Percentiles rank a stretch among this genome's conserved stretches.
Evolutionary conservation across 2,329 filamentous ascomycete genomes (phyloP).

Genomic region (Pseudogymnoascus sp.): DNA sequence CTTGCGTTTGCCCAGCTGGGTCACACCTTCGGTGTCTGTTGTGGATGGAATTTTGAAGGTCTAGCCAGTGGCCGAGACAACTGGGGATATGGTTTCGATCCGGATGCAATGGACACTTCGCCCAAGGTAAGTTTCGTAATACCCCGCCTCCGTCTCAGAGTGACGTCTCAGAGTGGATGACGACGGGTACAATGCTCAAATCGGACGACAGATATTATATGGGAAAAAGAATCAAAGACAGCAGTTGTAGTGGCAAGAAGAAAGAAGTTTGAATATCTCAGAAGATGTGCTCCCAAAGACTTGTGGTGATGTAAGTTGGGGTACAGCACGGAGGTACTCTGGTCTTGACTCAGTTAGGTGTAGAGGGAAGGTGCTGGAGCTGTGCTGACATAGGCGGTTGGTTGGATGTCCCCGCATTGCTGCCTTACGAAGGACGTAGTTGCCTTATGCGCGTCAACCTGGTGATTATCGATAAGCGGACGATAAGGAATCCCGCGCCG

Average conservation of each 20-base stretch:
- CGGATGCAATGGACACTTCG: background rate
- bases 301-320: background rate
- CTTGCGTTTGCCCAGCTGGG: conserved; percentile 7
- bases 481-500: conserved; percentile 1
- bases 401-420: conserved; percentile 1
- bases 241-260: background rate
- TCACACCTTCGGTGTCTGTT: conserved; percentile 3
- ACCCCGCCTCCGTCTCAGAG: background rate
- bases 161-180: conserved; percentile 1
- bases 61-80: conserved; percentile 2
- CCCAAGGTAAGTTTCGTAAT: background rate
- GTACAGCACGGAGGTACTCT: background rate
- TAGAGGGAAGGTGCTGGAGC: conserved; percentile 5
- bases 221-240: background rate
- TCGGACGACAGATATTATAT: background rate
- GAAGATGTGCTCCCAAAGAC: background rate
- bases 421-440: background rate
- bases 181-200: background rate
- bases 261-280: background rate
- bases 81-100: background rate
- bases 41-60: conserved; percentile 6
- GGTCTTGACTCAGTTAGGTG: background rate
- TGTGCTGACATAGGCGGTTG: background rate
- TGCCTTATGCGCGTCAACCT: conserved; percentile 3
- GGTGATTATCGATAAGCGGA: conserved; percentile 3